phyloP scores from a whole-genome alignment of 345 rosid genomes.

The Chamaenerion angustifolium region DNA sequence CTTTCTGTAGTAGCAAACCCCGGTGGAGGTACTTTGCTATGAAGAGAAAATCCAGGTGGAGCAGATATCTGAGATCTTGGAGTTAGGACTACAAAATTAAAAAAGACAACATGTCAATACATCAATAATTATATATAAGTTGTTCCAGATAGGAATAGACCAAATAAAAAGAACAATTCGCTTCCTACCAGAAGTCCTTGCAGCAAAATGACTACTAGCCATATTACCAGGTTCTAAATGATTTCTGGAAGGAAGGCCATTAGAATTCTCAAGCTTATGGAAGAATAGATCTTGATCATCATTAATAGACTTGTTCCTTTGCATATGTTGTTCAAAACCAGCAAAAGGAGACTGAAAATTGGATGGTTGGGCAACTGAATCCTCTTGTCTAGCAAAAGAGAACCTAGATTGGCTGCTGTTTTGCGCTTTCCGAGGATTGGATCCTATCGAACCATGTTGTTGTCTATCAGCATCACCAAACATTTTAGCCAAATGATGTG shows the following conservation, averaged over 20 bases:
- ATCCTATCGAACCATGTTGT: constrained; percentile 25
- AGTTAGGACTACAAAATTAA: constrained; percentile 9
- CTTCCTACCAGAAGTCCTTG: constrained; percentile 47
- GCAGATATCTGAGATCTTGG: constrained; percentile 31
- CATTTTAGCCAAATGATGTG: constrained; percentile 51
- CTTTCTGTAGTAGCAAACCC: constrained; percentile 37
- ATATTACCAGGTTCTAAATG: constrained; percentile 34
- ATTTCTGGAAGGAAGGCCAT: constrained; percentile 34
- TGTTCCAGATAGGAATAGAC: background rate
- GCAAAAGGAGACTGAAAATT: constrained; percentile 23
- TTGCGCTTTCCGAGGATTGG: constrained; percentile 36
- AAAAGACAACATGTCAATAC: background rate
- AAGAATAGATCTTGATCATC: constrained; percentile 25
- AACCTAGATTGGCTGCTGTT: constrained; percentile 63
- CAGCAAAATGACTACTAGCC: constrained; percentile 18
- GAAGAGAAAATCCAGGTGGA: constrained; percentile 46
- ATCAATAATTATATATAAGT: background rate
- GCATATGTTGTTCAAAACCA: constrained; percentile 18
- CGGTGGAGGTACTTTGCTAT: constrained; percentile 43
- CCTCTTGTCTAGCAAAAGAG: constrained; percentile 77
- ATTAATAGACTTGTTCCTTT: constrained; percentile 22
- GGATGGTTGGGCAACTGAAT: constrained; percentile 23
- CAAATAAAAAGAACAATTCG: background rate
- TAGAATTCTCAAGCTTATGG: constrained; percentile 27
- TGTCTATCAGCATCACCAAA: constrained; percentile 41